A percentile compares a stretch with the other conserved stretches of the same genome.
These are phyloP conservation scores for Stagonosporopsis tanaceti DNA, from an alignment of 2,329 filamentous ascomycete genomes.

Conservation along the genomic window DNA sequence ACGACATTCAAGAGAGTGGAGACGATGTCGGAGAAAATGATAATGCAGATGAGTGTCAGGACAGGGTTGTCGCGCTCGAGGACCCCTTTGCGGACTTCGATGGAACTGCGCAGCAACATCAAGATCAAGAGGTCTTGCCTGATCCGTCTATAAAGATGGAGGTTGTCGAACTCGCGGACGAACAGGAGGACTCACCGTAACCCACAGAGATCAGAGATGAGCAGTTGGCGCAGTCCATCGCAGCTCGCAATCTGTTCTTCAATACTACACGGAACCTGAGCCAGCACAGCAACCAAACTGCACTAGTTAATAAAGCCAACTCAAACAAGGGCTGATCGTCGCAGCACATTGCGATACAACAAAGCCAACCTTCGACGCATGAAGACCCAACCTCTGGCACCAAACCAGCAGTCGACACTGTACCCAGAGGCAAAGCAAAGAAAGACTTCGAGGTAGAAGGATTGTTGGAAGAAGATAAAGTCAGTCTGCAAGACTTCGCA, in stretches of 20 bases:
- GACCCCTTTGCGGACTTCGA: background rate
- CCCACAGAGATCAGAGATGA: background rate
- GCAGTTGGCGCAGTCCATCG: background rate
- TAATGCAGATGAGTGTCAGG: background rate
- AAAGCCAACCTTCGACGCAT: background rate
- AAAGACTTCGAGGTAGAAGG: slow-evolving; percentile 7
- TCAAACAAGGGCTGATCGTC: background rate
- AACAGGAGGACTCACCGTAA: background rate
- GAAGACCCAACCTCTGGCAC: background rate
- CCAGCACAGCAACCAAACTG: background rate
- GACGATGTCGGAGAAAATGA: background rate
- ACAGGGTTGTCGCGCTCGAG: background rate
- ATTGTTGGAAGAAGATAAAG: background rate
- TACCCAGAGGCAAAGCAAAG: slow-evolving; percentile 1
- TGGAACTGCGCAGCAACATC: background rate
- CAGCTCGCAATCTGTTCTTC: background rate
- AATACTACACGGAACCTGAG: background rate
- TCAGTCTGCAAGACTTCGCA: slow-evolving; percentile 5
- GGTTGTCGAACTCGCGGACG: background rate
- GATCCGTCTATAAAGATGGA: background rate
- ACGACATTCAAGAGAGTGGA: background rate
- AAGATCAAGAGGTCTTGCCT: background rate
- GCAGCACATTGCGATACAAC: background rate
- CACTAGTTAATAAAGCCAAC: background rate
- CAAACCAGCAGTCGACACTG: background rate